Percentiles rank a stretch among this genome's conserved stretches.
These are phyloP conservation scores for Aspergillus thermomutatus DNA, from an alignment of 2,329 filamentous ascomycete species.

Conservation along the genomic window DNA sequence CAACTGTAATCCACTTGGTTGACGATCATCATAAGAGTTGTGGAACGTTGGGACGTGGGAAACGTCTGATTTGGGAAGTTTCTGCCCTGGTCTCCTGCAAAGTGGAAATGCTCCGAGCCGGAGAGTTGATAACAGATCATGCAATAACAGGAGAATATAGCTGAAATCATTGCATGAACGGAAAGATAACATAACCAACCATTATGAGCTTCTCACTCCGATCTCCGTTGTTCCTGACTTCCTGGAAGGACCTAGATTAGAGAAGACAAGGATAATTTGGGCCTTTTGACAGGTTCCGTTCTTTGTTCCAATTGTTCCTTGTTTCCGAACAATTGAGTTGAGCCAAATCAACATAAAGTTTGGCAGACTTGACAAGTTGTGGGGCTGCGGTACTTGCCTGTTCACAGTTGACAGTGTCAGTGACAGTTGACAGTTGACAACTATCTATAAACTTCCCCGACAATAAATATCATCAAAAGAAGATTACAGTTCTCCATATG, in stretches of 20 bases:
- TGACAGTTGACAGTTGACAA: neutral
- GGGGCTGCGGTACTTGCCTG: neutral
- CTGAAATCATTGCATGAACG: neutral
- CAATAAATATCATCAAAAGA: neutral
- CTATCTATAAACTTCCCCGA: neutral
- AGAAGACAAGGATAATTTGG: neutral
- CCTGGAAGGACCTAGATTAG: neutral
- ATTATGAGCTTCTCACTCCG: neutral
- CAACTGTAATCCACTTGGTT: neutral
- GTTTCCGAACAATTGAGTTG: neutral
- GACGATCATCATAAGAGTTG: neutral
- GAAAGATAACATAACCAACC: too few species aligned
- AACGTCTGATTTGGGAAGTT: neutral
- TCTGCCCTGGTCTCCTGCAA: neutral
- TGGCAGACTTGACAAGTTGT: neutral
- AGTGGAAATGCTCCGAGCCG: too few species aligned
- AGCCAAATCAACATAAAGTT: slow-evolving; percentile 9
- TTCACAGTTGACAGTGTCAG: neutral
- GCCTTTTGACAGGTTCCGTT: neutral
- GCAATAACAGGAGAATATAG: neutral
- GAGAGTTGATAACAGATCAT: neutral
- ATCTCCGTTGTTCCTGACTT: neutral
- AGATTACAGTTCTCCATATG: neutral
- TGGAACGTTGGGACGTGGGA: neutral
- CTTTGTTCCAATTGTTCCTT: neutral